Evolutionary conservation across 805 yeast genomes (phyloP).

Genomic region (Candida ficus): DNA sequence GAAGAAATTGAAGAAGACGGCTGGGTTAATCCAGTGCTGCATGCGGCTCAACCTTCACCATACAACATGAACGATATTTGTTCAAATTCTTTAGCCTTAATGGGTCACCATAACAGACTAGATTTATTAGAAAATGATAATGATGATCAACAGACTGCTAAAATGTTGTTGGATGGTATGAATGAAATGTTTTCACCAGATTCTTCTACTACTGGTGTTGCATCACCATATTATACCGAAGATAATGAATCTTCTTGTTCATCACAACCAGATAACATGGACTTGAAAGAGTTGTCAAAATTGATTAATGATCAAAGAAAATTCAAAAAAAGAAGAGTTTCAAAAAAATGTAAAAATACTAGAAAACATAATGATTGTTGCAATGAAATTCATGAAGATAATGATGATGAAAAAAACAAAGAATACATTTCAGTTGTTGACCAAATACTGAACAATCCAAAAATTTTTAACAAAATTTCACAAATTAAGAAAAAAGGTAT

Average conservation of each 20-base stretch:
- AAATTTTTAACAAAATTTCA: conserved; percentile 23
- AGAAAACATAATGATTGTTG: neutral
- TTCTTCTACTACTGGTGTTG: no score
- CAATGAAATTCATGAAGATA: neutral
- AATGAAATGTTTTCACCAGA: no score
- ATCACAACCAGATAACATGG: neutral
- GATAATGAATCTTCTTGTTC: no score
- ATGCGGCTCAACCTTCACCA: neutral
- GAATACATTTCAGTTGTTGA: conserved; percentile 14
- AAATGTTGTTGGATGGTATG: conserved; percentile 1
- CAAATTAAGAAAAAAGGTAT: conserved; percentile 37
- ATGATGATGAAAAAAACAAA: neutral
- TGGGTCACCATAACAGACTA: no score
- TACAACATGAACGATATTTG: no score
- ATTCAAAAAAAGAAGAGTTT: neutral
- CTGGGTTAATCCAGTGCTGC: neutral
- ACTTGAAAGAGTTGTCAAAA: neutral
- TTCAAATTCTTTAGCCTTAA: no score
- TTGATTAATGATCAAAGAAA: neutral
- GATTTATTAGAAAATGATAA: no score
- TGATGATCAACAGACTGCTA: neutral
- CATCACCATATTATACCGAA: no score
- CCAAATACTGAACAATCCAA: conserved; percentile 25
- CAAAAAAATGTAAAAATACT: no score
- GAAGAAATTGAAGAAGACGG: neutral